phyloP scores from a whole-genome alignment of 2,329 filamentous ascomycete genomes.

The Sphaerostilbella broomeana region DNA sequence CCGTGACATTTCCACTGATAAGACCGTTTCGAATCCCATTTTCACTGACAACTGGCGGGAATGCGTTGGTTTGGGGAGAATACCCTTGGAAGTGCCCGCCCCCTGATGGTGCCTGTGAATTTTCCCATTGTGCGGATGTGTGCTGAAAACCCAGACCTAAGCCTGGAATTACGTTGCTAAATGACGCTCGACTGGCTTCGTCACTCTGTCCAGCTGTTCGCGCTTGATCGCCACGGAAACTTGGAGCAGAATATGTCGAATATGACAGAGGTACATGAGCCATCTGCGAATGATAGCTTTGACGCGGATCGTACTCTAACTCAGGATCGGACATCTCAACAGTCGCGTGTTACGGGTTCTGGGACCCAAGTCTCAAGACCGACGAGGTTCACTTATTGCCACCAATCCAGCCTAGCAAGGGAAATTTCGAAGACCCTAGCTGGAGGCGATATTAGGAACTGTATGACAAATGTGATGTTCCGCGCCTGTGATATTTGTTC shows the following conservation, averaged over 20 bases:
- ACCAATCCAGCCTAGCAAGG: no score
- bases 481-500: no score
- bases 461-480: no score
- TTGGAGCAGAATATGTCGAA: constrained; percentile 14
- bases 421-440: no score
- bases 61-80: background rate
- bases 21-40: no score
- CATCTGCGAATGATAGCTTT: constrained; percentile 8
- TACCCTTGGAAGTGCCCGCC: background rate
- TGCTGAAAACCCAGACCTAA: constrained; percentile 25
- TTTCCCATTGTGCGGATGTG: constrained; percentile 10
- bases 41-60: background rate
- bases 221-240: constrained; percentile 11
- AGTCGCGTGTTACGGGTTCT: no score
- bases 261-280: constrained; percentile 18
- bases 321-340: no score
- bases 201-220: constrained; percentile 9
- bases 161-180: constrained; percentile 28
- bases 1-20: no score
- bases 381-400: no score
- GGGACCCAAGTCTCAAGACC: background rate
- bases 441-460: no score
- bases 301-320: constrained; percentile 20
- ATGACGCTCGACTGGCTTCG: constrained; percentile 16
- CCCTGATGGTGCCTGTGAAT: background rate